A percentile compares a stretch with the other conserved stretches of the same genome.
Evolutionary conservation across 1,284 basidiomycete species (phyloP).

Genomic region (Naganishia cerealis): DNA sequence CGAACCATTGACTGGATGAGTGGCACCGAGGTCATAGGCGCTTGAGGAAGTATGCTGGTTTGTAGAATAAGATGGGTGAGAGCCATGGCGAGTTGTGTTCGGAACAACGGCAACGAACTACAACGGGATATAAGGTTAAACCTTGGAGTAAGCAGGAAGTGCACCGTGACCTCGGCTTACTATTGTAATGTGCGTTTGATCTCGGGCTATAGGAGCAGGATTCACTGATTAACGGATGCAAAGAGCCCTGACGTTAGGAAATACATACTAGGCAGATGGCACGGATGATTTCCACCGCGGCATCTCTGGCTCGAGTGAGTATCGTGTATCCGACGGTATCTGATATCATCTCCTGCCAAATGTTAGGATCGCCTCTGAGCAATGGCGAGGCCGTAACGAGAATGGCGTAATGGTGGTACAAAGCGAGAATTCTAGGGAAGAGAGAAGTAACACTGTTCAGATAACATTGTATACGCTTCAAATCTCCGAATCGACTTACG

Average conservation of each 20-base stretch:
- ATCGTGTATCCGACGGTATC: slow-evolving; percentile 46
- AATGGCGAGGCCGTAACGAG: slow-evolving; percentile 48
- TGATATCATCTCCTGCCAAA: slow-evolving; percentile 47
- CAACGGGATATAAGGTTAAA: background rate
- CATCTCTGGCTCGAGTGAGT: slow-evolving; percentile 49
- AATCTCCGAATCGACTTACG: background rate
- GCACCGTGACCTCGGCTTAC: slow-evolving; percentile 34
- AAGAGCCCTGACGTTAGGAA: background rate
- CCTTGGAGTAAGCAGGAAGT: background rate
- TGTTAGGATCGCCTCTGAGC: slow-evolving; percentile 38
- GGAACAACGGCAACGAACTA: slow-evolving; percentile 48
- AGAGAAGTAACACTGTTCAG: slow-evolving; percentile 7
- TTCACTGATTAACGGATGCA: background rate
- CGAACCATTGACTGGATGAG: slow-evolving; percentile 45
- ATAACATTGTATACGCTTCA: background rate
- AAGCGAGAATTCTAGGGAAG: slow-evolving; percentile 43
- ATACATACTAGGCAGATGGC: slow-evolving; percentile 46
- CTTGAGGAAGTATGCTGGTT: slow-evolving; percentile 38
- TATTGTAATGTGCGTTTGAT: slow-evolving; percentile 50
- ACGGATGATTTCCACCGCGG: slow-evolving; percentile 48
- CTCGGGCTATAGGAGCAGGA: slow-evolving; percentile 40
- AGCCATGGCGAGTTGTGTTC: slow-evolving; percentile 49
- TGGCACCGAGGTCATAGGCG: slow-evolving; percentile 40
- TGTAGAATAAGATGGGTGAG: slow-evolving; percentile 44
- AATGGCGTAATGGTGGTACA: slow-evolving; percentile 50